Percentiles rank a stretch among this genome's conserved stretches.
These are phyloP conservation scores for Eucommia ulmoides DNA, from an alignment of 257 asterid genomes.

Conservation along the genomic window DNA sequence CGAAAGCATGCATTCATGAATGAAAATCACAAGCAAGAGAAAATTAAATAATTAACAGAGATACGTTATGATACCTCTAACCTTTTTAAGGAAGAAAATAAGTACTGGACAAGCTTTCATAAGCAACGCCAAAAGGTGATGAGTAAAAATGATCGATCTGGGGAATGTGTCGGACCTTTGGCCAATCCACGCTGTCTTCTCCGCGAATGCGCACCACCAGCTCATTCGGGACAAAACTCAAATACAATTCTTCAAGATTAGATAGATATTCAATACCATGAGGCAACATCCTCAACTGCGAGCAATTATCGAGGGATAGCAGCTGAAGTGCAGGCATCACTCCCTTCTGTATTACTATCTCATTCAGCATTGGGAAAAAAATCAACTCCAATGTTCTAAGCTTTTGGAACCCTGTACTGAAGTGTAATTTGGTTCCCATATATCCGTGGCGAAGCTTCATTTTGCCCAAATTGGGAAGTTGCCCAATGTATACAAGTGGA, in stretches of 20 bases:
- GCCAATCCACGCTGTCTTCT: neutral
- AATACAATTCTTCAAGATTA: neutral
- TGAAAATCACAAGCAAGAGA: too few species aligned
- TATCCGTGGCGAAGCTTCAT: neutral
- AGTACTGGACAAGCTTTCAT: neutral
- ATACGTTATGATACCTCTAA: too few species aligned
- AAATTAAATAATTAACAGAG: too few species aligned
- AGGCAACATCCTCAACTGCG: neutral
- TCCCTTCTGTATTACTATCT: neutral
- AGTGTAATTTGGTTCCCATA: neutral
- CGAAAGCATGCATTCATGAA: too few species aligned
- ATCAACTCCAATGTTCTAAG: neutral
- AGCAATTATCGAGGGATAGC: neutral
- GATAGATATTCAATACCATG: neutral
- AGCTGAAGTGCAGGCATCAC: neutral
- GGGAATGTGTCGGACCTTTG: neutral
- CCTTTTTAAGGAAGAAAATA: too few species aligned
- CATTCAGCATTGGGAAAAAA: neutral
- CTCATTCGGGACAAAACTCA: neutral
- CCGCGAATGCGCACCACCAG: neutral
- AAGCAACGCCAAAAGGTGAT: neutral
- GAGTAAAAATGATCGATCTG: neutral
- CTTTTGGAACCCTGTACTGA: neutral
- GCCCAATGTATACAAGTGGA: too few species aligned
- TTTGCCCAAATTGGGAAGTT: neutral